Evolutionary conservation across 345 rosid species (phyloP).

Genomic region (rapeseed (Brassica napus)): DNA sequence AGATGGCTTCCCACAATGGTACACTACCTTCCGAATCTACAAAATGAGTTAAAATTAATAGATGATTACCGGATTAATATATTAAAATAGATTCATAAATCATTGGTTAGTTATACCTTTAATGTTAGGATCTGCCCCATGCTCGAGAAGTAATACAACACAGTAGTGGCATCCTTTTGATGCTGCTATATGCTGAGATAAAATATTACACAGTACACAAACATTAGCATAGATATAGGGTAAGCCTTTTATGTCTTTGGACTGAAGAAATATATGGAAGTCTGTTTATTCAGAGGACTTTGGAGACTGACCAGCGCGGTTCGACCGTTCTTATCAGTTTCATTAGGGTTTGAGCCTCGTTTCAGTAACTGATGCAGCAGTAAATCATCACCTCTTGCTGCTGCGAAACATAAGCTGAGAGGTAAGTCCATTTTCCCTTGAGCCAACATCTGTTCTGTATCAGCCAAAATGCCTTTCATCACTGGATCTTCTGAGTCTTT

Average conservation of each 20-base stretch:
- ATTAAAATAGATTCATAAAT: background rate
- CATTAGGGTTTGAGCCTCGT: conserved; percentile 72
- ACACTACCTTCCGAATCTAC: conserved; percentile 80
- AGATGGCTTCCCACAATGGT: conserved; percentile 82
- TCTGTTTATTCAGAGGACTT: conserved; percentile 5
- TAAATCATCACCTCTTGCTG: conserved; percentile 82
- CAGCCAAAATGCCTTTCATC: conserved; percentile 59
- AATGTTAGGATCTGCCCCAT: conserved; percentile 75
- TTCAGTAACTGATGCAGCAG: conserved; percentile 68
- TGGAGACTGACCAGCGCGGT: conserved; percentile 60
- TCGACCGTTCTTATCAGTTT: conserved; percentile 57
- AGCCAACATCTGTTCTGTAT: conserved; percentile 75
- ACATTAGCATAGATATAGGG: background rate
- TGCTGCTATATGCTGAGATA: conserved; percentile 81
- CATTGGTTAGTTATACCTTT: conserved; percentile 48
- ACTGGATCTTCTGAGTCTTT: conserved; percentile 62
- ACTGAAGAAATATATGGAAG: background rate
- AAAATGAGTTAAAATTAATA: background rate
- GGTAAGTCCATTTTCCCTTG: conserved; percentile 81
- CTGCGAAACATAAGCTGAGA: conserved; percentile 76
- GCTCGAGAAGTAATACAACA: conserved; percentile 62
- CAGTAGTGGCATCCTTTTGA: conserved; percentile 68
- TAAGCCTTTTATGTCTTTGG: background rate
- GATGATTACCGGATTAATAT: background rate
- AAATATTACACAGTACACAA: conserved; percentile 31